Conservation (phyloP, 148 eudicot genomes). For the Arbutus unedo region DNA sequence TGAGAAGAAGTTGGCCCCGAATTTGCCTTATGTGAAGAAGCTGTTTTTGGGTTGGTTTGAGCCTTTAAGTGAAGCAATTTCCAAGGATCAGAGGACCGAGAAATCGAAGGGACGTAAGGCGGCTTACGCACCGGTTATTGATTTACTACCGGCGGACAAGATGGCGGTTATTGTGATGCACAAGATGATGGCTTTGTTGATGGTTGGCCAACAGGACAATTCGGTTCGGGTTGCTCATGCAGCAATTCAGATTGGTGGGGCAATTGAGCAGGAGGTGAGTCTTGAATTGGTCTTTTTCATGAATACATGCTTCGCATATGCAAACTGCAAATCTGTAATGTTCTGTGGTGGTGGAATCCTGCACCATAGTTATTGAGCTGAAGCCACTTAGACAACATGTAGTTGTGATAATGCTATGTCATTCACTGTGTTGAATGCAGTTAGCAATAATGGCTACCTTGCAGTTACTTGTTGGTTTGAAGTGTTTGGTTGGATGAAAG, state of each 20-base stretch:
- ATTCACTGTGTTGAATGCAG: neutral
- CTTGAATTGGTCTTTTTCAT: neutral
- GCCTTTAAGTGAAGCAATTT: constrained; percentile 77
- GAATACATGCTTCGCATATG: neutral
- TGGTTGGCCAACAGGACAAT: constrained; percentile 52
- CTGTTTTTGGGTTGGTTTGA: constrained; percentile 86
- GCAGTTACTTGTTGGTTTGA: neutral
- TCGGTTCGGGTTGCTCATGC: constrained; percentile 70
- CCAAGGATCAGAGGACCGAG: constrained; percentile 57
- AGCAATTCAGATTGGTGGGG: constrained; percentile 74
- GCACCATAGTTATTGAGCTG: neutral
- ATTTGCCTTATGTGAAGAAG: constrained; percentile 80
- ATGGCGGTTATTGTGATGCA: constrained; percentile 95
- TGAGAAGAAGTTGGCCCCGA: constrained; percentile 79
- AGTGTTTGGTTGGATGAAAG: neutral
- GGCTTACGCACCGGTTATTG: constrained; percentile 47
- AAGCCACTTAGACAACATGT: neutral
- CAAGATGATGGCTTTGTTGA: constrained; percentile 75
- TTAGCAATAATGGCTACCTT: neutral
- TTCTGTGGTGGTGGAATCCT: neutral
- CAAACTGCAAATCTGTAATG: neutral
- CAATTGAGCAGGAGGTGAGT: constrained; percentile 80
- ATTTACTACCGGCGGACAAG: constrained; percentile 78
- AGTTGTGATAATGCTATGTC: neutral
- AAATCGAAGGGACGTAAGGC: constrained; percentile 46